These are phyloP conservation scores for Fonsecaea monophora DNA, from an alignment of 2,329 filamentous ascomycete species.

Conservation along the genomic window DNA sequence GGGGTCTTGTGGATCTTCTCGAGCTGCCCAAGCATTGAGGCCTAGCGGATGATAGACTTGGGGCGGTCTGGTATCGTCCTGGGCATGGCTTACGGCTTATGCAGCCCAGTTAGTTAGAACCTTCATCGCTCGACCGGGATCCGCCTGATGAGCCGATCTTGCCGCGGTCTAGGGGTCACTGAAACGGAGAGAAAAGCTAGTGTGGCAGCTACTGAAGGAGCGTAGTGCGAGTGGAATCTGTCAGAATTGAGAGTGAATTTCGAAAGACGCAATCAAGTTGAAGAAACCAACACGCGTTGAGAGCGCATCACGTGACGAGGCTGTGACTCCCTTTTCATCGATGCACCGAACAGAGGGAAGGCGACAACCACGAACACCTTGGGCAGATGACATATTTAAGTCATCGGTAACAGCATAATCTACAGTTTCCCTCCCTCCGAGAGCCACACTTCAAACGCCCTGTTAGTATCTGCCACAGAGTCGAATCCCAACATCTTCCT, in stretches of 20 bases:
- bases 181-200: background rate
- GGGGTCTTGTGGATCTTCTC: background rate
- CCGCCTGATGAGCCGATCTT: background rate
- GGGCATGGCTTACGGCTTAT: background rate
- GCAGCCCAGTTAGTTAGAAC: background rate
- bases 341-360: background rate
- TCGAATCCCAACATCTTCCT: constrained; percentile 25
- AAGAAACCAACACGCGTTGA: background rate
- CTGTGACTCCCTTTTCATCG: constrained; percentile 5
- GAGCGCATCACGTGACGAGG: constrained; percentile 8
- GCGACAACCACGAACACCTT: background rate
- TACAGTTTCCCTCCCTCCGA: background rate
- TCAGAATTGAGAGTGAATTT: background rate
- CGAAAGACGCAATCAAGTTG: background rate
- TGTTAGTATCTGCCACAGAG: constrained; percentile 17
- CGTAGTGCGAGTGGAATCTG: background rate
- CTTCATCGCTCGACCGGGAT: background rate
- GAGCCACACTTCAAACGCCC: constrained; percentile 21
- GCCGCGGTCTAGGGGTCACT: background rate
- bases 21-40: background rate
- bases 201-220: background rate
- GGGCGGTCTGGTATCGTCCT: background rate
- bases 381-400: background rate
- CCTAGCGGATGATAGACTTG: background rate
- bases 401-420: background rate